Percentiles rank a stretch among this genome's conserved stretches.
These are phyloP conservation scores for Metschnikowia borealis DNA, from an alignment of 805 yeast genomes.

Conservation along the genomic window DNA sequence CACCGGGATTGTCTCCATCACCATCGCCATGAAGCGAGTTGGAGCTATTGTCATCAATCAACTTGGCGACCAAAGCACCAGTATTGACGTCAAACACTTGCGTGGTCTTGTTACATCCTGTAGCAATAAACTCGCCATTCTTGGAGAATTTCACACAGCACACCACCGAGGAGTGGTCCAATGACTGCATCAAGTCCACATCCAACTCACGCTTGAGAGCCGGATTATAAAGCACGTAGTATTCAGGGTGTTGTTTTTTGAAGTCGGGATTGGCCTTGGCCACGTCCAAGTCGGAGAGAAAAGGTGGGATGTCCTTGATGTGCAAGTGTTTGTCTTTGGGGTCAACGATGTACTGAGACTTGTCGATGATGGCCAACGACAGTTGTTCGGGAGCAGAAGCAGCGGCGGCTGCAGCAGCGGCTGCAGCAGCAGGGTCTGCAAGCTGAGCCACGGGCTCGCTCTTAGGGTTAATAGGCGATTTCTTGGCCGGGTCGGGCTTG, in stretches of 20 bases:
- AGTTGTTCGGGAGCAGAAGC: conserved; percentile 13
- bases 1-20: conserved; percentile 30
- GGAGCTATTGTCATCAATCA: conserved; percentile 66
- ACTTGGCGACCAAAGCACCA: conserved; percentile 82
- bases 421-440: conserved; percentile 20
- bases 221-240: conserved; percentile 87
- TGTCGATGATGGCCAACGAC: conserved; percentile 36
- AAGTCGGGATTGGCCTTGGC: conserved; percentile 67
- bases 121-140: conserved; percentile 89
- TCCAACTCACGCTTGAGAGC: conserved; percentile 65
- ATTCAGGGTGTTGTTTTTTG: conserved; percentile 80
- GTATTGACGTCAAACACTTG: conserved; percentile 91
- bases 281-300: conserved; percentile 74
- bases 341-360: conserved; percentile 39
- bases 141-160: conserved; percentile 93
- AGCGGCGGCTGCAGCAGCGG: conserved; percentile 18
- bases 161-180: conserved; percentile 91
- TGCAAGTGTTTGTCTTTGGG: conserved; percentile 49
- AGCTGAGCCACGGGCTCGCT: conserved; percentile 13
- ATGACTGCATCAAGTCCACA: conserved; percentile 82
- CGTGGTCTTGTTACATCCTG: conserved; percentile 95
- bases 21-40: conserved; percentile 12
- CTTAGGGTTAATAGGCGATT: conserved; percentile 14
- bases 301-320: conserved; percentile 77
- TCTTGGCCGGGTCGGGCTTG: conserved; percentile 3